These are phyloP conservation scores for Candida sp. DNA, from an alignment of 1,139 yeast species.

Conservation along the genomic window DNA sequence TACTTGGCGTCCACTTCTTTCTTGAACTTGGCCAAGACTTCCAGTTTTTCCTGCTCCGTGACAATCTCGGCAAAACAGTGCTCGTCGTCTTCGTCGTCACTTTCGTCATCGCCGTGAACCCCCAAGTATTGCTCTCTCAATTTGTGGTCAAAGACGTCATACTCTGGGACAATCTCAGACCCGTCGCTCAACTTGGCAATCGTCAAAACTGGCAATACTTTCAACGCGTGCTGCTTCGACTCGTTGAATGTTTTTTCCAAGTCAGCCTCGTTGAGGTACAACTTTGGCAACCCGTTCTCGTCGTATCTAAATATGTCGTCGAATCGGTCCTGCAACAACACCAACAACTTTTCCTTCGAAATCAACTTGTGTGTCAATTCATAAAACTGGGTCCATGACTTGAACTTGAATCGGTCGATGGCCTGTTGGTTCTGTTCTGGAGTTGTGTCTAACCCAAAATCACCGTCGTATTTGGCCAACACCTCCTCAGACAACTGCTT, in stretches of 20 bases:
- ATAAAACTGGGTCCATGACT: slow-evolving; percentile 71
- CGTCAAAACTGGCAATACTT: slow-evolving; percentile 62
- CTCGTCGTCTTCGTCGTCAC: slow-evolving; percentile 40
- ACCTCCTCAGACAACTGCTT: slow-evolving; percentile 34
- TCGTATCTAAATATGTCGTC: slow-evolving; percentile 88
- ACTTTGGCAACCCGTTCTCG: slow-evolving; percentile 77
- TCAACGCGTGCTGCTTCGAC: slow-evolving; percentile 62
- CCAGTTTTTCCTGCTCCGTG: slow-evolving; percentile 58
- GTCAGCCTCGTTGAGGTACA: slow-evolving; percentile 79
- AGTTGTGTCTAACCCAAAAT: slow-evolving; percentile 68
- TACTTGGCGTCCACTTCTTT: slow-evolving; percentile 81
- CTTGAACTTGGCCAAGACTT: slow-evolving; percentile 64
- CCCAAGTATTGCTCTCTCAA: slow-evolving; percentile 27
- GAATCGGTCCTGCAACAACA: slow-evolving; percentile 68
- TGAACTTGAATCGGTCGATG: slow-evolving; percentile 46
- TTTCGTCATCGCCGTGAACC: slow-evolving; percentile 25
- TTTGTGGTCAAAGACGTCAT: slow-evolving; percentile 37
- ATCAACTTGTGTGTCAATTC: slow-evolving; percentile 61
- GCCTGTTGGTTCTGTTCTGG: slow-evolving; percentile 44
- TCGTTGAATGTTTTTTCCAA: slow-evolving; percentile 66
- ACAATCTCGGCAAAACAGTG: slow-evolving; percentile 60
- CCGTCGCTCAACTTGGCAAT: slow-evolving; percentile 59
- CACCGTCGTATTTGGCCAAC: slow-evolving; percentile 22
- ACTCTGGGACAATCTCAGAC: slow-evolving; percentile 60
- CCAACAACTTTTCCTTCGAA: slow-evolving; percentile 60